These are phyloP conservation scores for Sinapis alba DNA, from an alignment of 441 rosid species.

Conservation along the genomic window DNA sequence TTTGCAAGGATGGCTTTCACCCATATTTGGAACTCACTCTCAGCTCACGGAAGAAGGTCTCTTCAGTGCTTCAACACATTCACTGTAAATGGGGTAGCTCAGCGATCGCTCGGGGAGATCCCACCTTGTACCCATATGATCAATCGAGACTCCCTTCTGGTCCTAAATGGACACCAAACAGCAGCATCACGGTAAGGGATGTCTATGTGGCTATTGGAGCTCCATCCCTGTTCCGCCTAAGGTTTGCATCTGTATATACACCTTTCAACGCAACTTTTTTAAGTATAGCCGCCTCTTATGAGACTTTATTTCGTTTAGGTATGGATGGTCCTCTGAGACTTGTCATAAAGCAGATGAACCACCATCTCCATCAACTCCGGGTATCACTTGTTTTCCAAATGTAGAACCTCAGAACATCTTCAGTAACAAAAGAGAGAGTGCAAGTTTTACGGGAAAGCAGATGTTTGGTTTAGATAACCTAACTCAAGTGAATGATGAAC, in stretches of 20 bases:
- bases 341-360: conserved; percentile 30
- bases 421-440: conserved; percentile 20
- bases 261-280: conserved; percentile 2
- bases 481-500: conserved; percentile 44
- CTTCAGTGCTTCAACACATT: conserved; percentile 82
- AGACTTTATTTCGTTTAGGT: conserved; percentile 49
- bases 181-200: conserved; percentile 53
- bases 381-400: conserved; percentile 34
- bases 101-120: conserved; percentile 62
- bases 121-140: conserved; percentile 58
- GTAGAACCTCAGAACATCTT: conserved; percentile 37
- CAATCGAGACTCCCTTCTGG: conserved; percentile 33
- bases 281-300: conserved; percentile 26
- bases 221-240: conserved; percentile 79
- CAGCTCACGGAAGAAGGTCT: conserved; percentile 69
- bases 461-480: conserved; percentile 30
- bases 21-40: conserved; percentile 92
- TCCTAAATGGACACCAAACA: conserved; percentile 58
- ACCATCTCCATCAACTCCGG: conserved; percentile 44
- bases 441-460: conserved; percentile 14
- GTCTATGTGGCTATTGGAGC: conserved; percentile 61
- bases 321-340: conserved; percentile 68
- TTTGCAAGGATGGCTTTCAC: conserved; percentile 68
- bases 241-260: conserved; percentile 47
- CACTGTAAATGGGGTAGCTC: conserved; percentile 81